A percentile compares a stretch with the other conserved stretches of the same genome.
Conservation (phyloP, 2,329 filamentous ascomycete genomes). For the Botryotinia narcissicola region DNA sequence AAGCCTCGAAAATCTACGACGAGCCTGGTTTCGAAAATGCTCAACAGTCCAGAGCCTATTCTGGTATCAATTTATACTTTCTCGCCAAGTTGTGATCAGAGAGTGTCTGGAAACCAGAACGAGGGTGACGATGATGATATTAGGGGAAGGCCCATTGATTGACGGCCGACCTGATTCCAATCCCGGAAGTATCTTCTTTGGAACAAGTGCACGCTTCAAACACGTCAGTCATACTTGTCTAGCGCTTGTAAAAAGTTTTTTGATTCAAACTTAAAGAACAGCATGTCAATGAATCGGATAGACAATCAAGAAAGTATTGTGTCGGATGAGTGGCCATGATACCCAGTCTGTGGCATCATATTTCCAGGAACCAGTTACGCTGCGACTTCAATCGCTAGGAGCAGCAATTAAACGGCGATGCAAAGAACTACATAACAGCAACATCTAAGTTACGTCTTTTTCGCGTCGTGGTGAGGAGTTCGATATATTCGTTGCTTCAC, state of each 20-base stretch:
- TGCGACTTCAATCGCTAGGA: no score
- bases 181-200: neutral
- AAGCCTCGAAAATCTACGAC: neutral
- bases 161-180: no score
- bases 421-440: no score
- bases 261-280: neutral
- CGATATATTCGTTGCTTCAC: neutral
- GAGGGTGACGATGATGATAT: no score
- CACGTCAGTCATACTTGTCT: neutral
- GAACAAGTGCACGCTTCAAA: neutral
- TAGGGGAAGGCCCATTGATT: no score
- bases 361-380: no score
- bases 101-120: neutral
- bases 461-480: no score
- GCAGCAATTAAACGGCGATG: no score
- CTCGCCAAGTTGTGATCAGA: neutral
- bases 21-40: no score
- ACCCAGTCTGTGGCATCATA: no score
- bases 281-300: neutral
- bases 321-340: neutral
- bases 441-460: no score
- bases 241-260: neutral
- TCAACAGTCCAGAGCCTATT: neutral
- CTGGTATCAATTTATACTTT: no score
- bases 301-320: neutral